Conservation (phyloP, 2,329 filamentous ascomycete species). For the Arthrobotrys conoides region DNA sequence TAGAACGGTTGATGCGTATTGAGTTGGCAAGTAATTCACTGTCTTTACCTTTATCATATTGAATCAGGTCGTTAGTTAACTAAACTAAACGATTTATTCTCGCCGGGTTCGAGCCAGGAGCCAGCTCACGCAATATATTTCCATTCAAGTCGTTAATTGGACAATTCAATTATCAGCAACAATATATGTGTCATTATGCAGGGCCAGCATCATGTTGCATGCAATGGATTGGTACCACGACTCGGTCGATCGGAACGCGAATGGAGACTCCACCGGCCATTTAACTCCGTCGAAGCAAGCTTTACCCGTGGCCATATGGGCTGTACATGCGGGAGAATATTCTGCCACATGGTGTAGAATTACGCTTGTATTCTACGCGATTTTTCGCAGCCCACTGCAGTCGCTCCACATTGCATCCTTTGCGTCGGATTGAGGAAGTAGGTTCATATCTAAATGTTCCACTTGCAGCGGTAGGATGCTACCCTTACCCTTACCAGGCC, state of each 20-base stretch:
- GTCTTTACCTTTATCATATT: too few species aligned
- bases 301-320: too few species aligned
- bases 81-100: too few species aligned
- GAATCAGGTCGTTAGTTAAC: too few species aligned
- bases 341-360: neutral
- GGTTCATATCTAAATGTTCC: too few species aligned
- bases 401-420: neutral
- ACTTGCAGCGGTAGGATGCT: too few species aligned
- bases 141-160: neutral
- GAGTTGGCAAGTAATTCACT: too few species aligned
- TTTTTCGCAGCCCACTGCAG: neutral
- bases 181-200: neutral
- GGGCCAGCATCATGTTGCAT: neutral
- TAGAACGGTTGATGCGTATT: too few species aligned
- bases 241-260: too few species aligned
- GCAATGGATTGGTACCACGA: neutral
- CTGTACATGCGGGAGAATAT: neutral
- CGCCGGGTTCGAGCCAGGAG: too few species aligned
- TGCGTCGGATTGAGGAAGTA: neutral
- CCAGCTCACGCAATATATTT: neutral
- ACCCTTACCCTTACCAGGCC: too few species aligned
- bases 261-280: neutral
- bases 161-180: neutral
- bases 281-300: neutral
- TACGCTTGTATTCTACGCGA: too few species aligned